These are phyloP conservation scores for Actinomucor elegans DNA, from an alignment of 371 early-diverging fungal genomes.

Conservation along the genomic window DNA sequence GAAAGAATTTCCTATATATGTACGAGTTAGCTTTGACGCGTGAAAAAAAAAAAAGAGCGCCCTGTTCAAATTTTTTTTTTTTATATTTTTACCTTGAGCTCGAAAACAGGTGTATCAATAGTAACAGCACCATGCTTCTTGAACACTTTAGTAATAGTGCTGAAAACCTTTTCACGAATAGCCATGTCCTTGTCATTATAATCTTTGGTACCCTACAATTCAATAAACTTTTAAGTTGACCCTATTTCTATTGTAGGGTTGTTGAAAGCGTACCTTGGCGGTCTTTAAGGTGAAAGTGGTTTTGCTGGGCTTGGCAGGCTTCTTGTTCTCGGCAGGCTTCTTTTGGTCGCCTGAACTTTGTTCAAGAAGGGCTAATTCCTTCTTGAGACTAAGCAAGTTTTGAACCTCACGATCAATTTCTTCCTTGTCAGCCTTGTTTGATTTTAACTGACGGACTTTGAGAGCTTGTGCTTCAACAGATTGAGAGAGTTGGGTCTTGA, in stretches of 20 bases:
- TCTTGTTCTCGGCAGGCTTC: constrained; percentile 26
- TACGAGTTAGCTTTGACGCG: no score
- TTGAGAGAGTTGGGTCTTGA: constrained; percentile 48
- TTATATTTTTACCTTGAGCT: constrained; percentile 83
- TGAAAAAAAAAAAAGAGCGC: background rate
- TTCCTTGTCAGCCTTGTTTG: constrained; percentile 57
- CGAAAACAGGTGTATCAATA: constrained; percentile 99
- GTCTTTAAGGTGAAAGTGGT: constrained; percentile 64
- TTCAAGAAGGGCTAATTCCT: constrained; percentile 52
- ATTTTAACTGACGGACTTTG: constrained; percentile 63
- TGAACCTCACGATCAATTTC: constrained; percentile 60
- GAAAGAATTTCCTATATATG: constrained; percentile 80
- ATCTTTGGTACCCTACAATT: constrained; percentile 94
- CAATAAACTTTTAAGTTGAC: no score
- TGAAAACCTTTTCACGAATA: constrained; percentile 89
- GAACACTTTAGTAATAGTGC: constrained; percentile 84
- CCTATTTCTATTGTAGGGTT: no score
- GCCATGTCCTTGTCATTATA: constrained; percentile 95
- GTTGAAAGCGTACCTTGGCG: constrained; percentile 72
- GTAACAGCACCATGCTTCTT: constrained; percentile 97
- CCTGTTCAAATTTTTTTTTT: background rate
- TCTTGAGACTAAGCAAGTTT: constrained; percentile 60
- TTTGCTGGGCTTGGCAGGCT: constrained; percentile 30
- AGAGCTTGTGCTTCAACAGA: constrained; percentile 64
- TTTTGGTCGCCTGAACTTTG: constrained; percentile 23